These are phyloP conservation scores for Cordyceps cicadae DNA, from an alignment of 2,329 filamentous ascomycete species.

Conservation along the genomic window DNA sequence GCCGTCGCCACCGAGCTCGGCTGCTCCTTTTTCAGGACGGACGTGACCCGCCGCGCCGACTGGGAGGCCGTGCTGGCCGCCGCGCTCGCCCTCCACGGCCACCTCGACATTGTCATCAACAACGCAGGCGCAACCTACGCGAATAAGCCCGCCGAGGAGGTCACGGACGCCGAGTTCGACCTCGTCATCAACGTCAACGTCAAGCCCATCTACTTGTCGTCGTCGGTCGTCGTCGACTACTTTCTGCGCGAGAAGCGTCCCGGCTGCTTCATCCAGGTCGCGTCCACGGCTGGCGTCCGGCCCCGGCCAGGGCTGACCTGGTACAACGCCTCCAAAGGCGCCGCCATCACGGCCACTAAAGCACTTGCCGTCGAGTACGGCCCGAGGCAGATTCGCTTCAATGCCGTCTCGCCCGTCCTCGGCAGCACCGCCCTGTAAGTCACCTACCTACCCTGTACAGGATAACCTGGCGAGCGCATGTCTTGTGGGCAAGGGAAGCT, in stretches of 20 bases:
- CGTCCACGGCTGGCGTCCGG: slow-evolving; percentile 51
- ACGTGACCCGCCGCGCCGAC: slow-evolving; percentile 44
- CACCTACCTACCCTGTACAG: neutral
- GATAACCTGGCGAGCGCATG: neutral
- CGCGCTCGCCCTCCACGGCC: slow-evolving; percentile 38
- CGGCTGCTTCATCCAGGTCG: slow-evolving; percentile 57
- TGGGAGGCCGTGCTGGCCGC: slow-evolving; percentile 43
- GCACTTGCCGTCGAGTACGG: slow-evolving; percentile 64
- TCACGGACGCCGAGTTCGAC: slow-evolving; percentile 60
- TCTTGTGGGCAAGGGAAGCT: neutral
- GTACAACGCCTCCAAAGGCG: slow-evolving; percentile 64
- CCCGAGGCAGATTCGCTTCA: slow-evolving; percentile 63
- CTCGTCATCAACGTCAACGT: slow-evolving; percentile 61
- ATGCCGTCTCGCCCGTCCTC: slow-evolving; percentile 61
- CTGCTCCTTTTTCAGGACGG: slow-evolving; percentile 33
- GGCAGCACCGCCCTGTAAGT: slow-evolving; percentile 54
- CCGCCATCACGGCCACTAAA: slow-evolving; percentile 51
- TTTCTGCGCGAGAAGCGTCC: slow-evolving; percentile 49
- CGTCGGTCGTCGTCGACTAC: slow-evolving; percentile 51
- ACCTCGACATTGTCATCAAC: slow-evolving; percentile 52
- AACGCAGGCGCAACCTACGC: slow-evolving; percentile 51
- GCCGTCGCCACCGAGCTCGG: slow-evolving; percentile 37
- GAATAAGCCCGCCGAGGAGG: slow-evolving; percentile 55
- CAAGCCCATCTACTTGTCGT: slow-evolving; percentile 55
- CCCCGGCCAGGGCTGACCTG: slow-evolving; percentile 57